Evolutionary conservation across 108 stramenopile genomes (phyloP), one percentile per base, ranked within the genome.

Genomic region (Chaetoceros tenuissimus): DNA sequence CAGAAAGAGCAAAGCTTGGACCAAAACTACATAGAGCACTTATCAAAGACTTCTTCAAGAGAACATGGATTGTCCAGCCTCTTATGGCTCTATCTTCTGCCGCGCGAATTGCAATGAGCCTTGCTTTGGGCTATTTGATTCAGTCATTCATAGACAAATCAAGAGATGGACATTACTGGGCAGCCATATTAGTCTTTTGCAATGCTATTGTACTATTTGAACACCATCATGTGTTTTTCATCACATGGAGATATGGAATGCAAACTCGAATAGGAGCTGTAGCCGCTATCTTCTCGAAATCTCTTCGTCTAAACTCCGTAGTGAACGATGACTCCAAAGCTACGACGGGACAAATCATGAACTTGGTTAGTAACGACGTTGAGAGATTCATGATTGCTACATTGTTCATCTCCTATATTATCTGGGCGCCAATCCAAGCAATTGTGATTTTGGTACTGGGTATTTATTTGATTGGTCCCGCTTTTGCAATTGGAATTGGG

Each of bases 321-420:
- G 56, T 49, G 31, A 51, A 50, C 59, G 46, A 29, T 61, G 43
- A 30, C 54, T 48, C 68, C 19, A 60, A 47, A 2, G 54, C 61
- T 3, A 75, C 68, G 16, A 74, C 87, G 3, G 96, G 94, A 7
- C 62, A 82, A 52, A 74, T 97, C 31, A 67, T 92, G 46, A 97
- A 94, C 55, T 69, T 97, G 66, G 91, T 91, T 25, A 78, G 81
- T 24, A 93, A 91, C 59, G 96, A 97, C 52, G 94, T 97, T 10
- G 94, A 97, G 61, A 75, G 96, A 0, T 93, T 94, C 57, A 24
- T 91, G 0, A 30, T 79, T 54, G 82, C 83, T 2, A 61, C 81
- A 0, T 58, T 90, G 3, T 93, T 92, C 63, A 57, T 70, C 19
- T 68, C 64, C 21, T 83, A 87, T 62, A 54, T 97, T 16, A 56